Conservation (phyloP, 345 rosid species). For the Luvunga scandens region DNA sequence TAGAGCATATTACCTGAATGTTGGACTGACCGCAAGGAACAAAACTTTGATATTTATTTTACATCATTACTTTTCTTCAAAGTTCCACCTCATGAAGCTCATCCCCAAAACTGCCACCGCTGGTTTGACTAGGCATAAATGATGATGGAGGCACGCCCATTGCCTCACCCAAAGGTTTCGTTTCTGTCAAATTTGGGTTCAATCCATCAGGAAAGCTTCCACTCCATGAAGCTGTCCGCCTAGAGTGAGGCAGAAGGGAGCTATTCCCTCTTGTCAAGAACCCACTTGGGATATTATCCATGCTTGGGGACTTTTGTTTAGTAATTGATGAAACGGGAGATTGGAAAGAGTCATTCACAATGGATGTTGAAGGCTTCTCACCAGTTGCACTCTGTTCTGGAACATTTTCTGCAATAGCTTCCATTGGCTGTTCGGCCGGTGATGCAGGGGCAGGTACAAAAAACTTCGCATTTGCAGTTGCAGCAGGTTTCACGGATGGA, state of each 20-base stretch:
- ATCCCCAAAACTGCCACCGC: conserved; percentile 60
- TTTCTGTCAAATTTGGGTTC: conserved; percentile 25
- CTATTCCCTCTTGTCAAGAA: conserved; percentile 23
- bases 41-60: conserved; percentile 41
- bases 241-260: conserved; percentile 35
- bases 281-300: conserved; percentile 52
- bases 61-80: conserved; percentile 48
- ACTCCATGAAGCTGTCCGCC: conserved; percentile 90
- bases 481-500: conserved; percentile 68
- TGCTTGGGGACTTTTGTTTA: conserved; percentile 68
- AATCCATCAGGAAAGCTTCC: conserved; percentile 53
- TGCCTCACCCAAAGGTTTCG: conserved; percentile 39
- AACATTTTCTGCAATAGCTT: conserved; percentile 47
- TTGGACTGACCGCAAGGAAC: conserved; percentile 28
- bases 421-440: conserved; percentile 43
- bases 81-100: conserved; percentile 96
- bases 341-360: conserved; percentile 30
- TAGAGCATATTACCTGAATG: conserved; percentile 28
- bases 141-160: conserved; percentile 32
- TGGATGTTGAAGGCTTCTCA: conserved; percentile 43
- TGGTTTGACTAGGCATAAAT: conserved; percentile 35
- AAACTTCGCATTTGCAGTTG: conserved; percentile 68
- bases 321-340: conserved; percentile 37
- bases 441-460: conserved; percentile 64
- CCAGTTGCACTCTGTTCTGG: conserved; percentile 35